These are phyloP conservation scores for Amanita pseudoporphyria DNA, from an alignment of 768 basidiomycete species.

Conservation along the genomic window DNA sequence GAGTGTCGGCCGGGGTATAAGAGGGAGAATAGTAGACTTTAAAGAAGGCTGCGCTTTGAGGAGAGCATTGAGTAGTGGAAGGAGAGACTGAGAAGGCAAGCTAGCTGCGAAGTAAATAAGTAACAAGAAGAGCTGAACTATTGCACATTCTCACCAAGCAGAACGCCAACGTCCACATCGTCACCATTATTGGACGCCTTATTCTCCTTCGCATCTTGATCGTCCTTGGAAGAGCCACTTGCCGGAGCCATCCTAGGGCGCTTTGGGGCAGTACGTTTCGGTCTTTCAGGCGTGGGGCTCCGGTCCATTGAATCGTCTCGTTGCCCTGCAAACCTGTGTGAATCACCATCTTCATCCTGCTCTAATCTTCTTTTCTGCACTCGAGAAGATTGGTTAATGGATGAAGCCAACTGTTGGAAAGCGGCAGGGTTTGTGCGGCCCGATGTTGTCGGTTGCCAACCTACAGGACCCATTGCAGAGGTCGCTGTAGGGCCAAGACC, in stretches of 20 bases:
- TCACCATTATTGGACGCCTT: conserved; percentile 33
- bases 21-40: conserved; percentile 59
- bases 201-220: conserved; percentile 34
- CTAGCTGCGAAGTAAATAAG: conserved; percentile 43
- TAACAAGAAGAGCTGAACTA: conserved; percentile 3
- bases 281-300: conserved; percentile 76
- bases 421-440: conserved; percentile 40
- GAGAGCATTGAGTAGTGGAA: conserved; percentile 64
- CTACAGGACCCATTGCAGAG: conserved; percentile 30
- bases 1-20: conserved; percentile 80
- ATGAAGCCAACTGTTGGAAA: conserved; percentile 47
- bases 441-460: conserved; percentile 40
- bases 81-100: conserved; percentile 65
- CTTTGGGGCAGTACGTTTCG: conserved; percentile 61
- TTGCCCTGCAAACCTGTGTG: conserved; percentile 19
- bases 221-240: conserved; percentile 26
- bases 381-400: conserved; percentile 33
- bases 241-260: conserved; percentile 40
- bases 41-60: conserved; percentile 59
- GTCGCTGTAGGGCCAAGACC: conserved; percentile 39
- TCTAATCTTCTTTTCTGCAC: conserved; percentile 59
- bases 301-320: conserved; percentile 75
- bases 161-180: conserved; percentile 70
- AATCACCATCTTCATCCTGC: conserved; percentile 53
- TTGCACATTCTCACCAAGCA: conserved; percentile 50